These are phyloP conservation scores for Petunia axillaris DNA, from an alignment of 257 asterid species.

Conservation along the genomic window DNA sequence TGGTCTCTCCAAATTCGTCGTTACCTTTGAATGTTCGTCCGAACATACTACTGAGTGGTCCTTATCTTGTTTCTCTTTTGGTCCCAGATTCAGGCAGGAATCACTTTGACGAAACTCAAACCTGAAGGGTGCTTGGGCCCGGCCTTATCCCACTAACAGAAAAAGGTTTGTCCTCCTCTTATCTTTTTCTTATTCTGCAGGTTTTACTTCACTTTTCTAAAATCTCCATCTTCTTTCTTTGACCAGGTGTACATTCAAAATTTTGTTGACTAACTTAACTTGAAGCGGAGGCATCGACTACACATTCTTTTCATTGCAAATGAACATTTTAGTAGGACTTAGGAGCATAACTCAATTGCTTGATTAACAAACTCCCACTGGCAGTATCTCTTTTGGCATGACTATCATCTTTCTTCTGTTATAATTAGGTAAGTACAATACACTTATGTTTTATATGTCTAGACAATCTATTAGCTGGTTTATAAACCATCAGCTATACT, in stretches of 20 bases:
- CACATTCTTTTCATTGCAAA: conserved; percentile 34
- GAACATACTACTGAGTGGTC: conserved; percentile 9
- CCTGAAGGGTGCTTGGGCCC: conserved; percentile 61
- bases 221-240: conserved; percentile 31
- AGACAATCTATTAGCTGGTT: not conserved
- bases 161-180: conserved; percentile 54
- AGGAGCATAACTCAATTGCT: conserved; percentile 37
- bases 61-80: conserved; percentile 31
- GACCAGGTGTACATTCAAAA: conserved; percentile 64
- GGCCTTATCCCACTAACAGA: conserved; percentile 54
- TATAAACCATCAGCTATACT: not conserved
- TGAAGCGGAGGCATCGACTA: conserved; percentile 23
- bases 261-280: conserved; percentile 52
- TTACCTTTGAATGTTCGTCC: conserved; percentile 27
- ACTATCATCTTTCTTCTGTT: conserved; percentile 19
- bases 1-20: conserved; percentile 26
- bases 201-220: conserved; percentile 41
- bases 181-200: conserved; percentile 48
- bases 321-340: conserved; percentile 27
- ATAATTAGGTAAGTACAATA: conserved; percentile 30
- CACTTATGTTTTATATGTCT: not conserved
- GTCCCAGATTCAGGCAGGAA: conserved; percentile 49
- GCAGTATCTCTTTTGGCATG: conserved; percentile 16
- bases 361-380: conserved; percentile 34
- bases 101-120: conserved; percentile 50